Conservation (phyloP, 768 basidiomycete genomes). For the Chalciporus pseudorubinellus region DNA sequence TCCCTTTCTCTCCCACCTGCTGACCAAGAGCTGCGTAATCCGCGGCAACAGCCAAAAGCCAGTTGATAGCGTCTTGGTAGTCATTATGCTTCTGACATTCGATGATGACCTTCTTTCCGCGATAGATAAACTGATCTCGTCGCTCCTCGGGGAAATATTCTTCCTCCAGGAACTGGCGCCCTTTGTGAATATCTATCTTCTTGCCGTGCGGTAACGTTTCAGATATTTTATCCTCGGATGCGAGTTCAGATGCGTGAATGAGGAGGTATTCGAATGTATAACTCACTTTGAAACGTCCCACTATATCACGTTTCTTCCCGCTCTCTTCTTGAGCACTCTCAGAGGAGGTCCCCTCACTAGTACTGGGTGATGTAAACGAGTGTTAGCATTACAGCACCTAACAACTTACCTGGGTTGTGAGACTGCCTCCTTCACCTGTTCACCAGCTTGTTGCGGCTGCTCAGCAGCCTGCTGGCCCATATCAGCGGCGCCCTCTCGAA, state of each 20-base stretch:
- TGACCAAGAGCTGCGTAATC: conserved; percentile 59
- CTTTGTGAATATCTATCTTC: conserved; percentile 57
- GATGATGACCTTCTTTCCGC: conserved; percentile 89
- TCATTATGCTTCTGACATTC: conserved; percentile 92
- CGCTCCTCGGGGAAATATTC: conserved; percentile 91
- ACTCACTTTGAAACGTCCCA: conserved; percentile 26
- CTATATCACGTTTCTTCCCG: conserved; percentile 36
- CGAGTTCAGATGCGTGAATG: conserved; percentile 1
- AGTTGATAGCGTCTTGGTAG: conserved; percentile 78
- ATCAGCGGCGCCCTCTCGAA: conserved; percentile 6
- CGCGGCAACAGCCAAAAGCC: conserved; percentile 63
- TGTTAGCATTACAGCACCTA: too few relatives aligned
- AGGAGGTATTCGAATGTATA: not conserved
- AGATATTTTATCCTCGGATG: conserved; percentile 38
- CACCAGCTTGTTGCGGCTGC: conserved; percentile 1
- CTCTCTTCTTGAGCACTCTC: conserved; percentile 26
- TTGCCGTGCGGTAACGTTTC: conserved; percentile 70
- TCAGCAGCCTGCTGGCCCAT: conserved; percentile 11
- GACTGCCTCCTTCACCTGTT: not conserved
- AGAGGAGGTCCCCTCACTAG: conserved; percentile 23
- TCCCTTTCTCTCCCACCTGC: conserved; percentile 34
- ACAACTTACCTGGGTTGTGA: conserved; percentile 17
- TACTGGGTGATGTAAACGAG: not conserved
- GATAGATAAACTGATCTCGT: conserved; percentile 89
- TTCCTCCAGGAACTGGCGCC: conserved; percentile 68